Evolutionary conservation across 75 land plant genomes (phyloP).

Genomic region (Isoetes taiwanensis): DNA sequence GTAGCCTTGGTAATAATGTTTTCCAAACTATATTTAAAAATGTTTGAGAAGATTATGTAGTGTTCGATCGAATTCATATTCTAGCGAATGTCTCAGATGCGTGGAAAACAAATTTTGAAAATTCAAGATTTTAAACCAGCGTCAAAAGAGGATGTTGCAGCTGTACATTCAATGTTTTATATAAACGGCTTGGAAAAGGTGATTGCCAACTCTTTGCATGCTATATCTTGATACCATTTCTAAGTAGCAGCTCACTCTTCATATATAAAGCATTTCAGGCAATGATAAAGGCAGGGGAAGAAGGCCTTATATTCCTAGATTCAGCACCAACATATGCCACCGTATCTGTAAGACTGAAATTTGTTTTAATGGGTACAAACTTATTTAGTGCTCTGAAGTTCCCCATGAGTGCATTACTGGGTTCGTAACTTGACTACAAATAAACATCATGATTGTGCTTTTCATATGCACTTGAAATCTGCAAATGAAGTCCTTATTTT

Average conservation of each 20-base stretch:
- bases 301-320: constrained; percentile 61
- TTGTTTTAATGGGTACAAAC: background rate
- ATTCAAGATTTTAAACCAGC: constrained; percentile 49
- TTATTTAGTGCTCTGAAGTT: background rate
- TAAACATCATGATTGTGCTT: background rate
- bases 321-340: constrained; percentile 97
- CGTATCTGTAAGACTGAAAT: constrained; percentile 35
- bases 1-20: background rate
- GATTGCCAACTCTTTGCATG: no score
- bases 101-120: constrained; percentile 50
- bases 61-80: background rate
- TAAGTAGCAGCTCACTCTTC: no score
- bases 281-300: constrained; percentile 50
- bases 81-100: constrained; percentile 28
- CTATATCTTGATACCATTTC: no score
- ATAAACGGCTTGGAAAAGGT: constrained; percentile 82
- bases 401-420: background rate
- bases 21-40: background rate
- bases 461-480: background rate
- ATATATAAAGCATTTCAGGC: no score
- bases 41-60: background rate
- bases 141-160: constrained; percentile 57
- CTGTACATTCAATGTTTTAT: constrained; percentile 63
- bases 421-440: background rate
- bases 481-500: no score